Evolutionary conservation across 208 protist genomes (phyloP).

Genomic region (Blastocrithidia nonstop): DNA sequence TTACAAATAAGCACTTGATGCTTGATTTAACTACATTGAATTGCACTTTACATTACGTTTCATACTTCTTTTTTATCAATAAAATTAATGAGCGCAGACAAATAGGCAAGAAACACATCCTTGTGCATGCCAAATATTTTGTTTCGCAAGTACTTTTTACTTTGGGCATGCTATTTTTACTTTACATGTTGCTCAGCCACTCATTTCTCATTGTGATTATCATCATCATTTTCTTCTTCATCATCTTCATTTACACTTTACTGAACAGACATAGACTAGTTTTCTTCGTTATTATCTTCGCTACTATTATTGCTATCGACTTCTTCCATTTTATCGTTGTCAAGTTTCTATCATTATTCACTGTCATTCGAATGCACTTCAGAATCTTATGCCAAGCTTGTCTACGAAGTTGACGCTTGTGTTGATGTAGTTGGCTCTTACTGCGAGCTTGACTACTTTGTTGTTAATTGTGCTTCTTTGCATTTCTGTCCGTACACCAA

Average conservation of each 20-base stretch:
- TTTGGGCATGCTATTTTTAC: not conserved
- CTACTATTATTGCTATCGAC: slow-evolving; percentile 1
- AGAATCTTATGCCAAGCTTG: too few relatives aligned
- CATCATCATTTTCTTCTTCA: not conserved
- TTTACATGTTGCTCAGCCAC: not conserved
- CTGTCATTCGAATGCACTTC: too few relatives aligned
- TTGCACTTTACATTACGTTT: not conserved
- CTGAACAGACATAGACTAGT: not conserved
- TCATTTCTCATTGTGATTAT: not conserved
- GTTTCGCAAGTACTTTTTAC: too few relatives aligned
- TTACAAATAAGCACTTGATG: too few relatives aligned
- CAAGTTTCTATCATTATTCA: too few relatives aligned
- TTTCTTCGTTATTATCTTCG: not conserved
- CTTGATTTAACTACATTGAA: too few relatives aligned
- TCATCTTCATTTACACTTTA: not conserved
- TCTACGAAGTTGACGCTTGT: not conserved
- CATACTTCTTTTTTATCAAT: not conserved
- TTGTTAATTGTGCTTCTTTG: not conserved
- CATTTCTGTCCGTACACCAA: not conserved
- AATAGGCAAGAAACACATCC: too few relatives aligned
- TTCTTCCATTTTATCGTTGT: not conserved
- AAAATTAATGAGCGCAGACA: not conserved
- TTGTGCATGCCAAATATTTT: too few relatives aligned
- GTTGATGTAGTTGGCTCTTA: not conserved
- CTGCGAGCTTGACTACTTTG: not conserved